phyloP scores from a whole-genome alignment of 768 basidiomycete species.

The Boletellus ananas region DNA sequence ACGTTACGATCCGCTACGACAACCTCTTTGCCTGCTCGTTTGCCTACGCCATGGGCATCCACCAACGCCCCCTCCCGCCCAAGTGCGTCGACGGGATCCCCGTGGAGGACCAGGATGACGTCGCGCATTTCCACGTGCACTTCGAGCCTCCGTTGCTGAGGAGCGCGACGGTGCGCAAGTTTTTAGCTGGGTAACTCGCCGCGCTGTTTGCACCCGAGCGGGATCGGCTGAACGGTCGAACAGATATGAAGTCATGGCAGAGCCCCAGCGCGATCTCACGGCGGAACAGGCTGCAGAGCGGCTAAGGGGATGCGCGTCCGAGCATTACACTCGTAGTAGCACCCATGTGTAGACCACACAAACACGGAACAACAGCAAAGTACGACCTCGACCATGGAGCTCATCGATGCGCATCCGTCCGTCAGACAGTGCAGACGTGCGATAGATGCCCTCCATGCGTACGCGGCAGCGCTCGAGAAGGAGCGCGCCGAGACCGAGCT shows the following conservation, averaged over 20 bases:
- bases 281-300: conserved; percentile 80
- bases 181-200: conserved; percentile 73
- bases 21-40: conserved; percentile 84
- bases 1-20: conserved; percentile 65
- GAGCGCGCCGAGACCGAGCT: conserved; percentile 72
- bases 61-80: conserved; percentile 69
- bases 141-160: conserved; percentile 83
- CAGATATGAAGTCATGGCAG: conserved; percentile 88
- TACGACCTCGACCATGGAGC: conserved; percentile 38
- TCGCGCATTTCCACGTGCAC: conserved; percentile 83
- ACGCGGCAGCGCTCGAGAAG: conserved; percentile 61
- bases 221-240: conserved; percentile 4
- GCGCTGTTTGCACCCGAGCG: background rate
- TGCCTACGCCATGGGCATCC: conserved; percentile 93
- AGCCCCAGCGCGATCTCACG: conserved; percentile 86
- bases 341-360: background rate
- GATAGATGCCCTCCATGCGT: conserved; percentile 69
- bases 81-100: conserved; percentile 23
- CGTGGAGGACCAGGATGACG: conserved; percentile 41
- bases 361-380: conserved; percentile 16
- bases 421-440: conserved; percentile 72
- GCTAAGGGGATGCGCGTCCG: conserved; percentile 50
- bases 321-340: conserved; percentile 47
- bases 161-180: conserved; percentile 81
- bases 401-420: conserved; percentile 72